Conservation (phyloP, 2,329 filamentous ascomycete genomes). For the Colletotrichum caudatum region DNA sequence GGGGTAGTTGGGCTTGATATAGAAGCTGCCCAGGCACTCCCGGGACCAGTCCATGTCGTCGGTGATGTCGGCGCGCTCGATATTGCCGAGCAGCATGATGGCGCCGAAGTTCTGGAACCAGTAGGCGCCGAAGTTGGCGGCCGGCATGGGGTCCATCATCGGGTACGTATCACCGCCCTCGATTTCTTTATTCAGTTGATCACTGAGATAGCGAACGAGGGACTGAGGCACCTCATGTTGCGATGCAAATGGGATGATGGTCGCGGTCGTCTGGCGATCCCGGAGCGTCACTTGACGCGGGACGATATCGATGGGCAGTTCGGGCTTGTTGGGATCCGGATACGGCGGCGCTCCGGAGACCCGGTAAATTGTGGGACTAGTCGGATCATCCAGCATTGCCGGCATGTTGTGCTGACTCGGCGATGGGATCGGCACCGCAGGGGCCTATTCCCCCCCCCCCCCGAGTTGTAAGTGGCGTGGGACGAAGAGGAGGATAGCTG, state of each 20-base stretch:
- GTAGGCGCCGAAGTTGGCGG: constrained; percentile 82
- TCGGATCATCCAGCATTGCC: constrained; percentile 82
- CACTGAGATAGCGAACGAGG: constrained; percentile 81
- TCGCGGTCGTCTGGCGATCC: constrained; percentile 86
- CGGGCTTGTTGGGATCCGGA: constrained; percentile 70
- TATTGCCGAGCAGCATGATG: constrained; percentile 85
- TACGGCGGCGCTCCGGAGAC: constrained; percentile 75
- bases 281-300: constrained; percentile 84
- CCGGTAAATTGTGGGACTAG: constrained; percentile 76
- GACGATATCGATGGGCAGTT: constrained; percentile 75
- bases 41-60: constrained; percentile 80
- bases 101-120: constrained; percentile 94
- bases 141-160: constrained; percentile 80
- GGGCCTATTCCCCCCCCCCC: constrained; percentile 4
- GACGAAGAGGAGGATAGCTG: constrained; percentile 1
- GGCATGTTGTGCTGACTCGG: constrained; percentile 67
- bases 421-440: constrained; percentile 14
- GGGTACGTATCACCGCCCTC: constrained; percentile 93
- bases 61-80: constrained; percentile 70
- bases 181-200: constrained; percentile 90
- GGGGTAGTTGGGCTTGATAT: constrained; percentile 94
- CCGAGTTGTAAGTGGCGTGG: background rate
- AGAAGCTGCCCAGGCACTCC: constrained; percentile 89
- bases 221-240: constrained; percentile 80
- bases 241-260: constrained; percentile 85